phyloP scores from a whole-genome alignment of 495 filamentous ascomycete species.

The Beverwykella pulmonaria region DNA sequence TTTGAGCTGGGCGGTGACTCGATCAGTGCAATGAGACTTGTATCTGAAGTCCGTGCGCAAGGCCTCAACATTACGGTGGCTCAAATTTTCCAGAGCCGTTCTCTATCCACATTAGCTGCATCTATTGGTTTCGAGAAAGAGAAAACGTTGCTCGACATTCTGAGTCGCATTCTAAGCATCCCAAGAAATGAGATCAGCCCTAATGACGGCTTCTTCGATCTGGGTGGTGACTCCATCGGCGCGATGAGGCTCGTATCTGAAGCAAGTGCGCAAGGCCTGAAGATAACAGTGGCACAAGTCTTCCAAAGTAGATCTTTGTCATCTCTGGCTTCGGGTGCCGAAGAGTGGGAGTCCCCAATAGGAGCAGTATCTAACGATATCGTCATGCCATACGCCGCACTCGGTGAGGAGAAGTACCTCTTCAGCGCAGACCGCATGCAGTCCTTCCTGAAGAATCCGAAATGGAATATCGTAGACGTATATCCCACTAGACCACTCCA shows the following conservation, averaged over 20 bases:
- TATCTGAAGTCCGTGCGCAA: conserved; percentile 34
- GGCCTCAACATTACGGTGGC: conserved; percentile 27
- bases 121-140: conserved; percentile 7
- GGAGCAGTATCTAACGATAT: not conserved
- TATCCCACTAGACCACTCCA: conserved; percentile 67
- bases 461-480: conserved; percentile 54
- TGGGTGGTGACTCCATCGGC: conserved; percentile 61
- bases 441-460: conserved; percentile 12
- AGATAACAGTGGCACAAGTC: conserved; percentile 31
- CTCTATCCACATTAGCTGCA: conserved; percentile 23
- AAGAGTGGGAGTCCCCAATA: not conserved
- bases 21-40: conserved; percentile 59
- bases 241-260: conserved; percentile 56
- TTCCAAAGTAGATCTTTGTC: conserved; percentile 21
- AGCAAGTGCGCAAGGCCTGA: conserved; percentile 12
- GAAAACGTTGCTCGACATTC: conserved; percentile 13
- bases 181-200: conserved; percentile 39
- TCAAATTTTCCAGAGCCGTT: conserved; percentile 26
- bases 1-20: conserved; percentile 61
- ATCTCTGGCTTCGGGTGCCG: not conserved
- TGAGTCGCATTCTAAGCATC: conserved; percentile 28
- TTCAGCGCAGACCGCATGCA: conserved; percentile 10
- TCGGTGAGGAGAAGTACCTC: conserved; percentile 10
- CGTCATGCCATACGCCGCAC: conserved; percentile 13
- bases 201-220: conserved; percentile 57